phyloP scores from a whole-genome alignment of 2,329 filamentous ascomycete species.

The Pezizomycotina sp. region DNA sequence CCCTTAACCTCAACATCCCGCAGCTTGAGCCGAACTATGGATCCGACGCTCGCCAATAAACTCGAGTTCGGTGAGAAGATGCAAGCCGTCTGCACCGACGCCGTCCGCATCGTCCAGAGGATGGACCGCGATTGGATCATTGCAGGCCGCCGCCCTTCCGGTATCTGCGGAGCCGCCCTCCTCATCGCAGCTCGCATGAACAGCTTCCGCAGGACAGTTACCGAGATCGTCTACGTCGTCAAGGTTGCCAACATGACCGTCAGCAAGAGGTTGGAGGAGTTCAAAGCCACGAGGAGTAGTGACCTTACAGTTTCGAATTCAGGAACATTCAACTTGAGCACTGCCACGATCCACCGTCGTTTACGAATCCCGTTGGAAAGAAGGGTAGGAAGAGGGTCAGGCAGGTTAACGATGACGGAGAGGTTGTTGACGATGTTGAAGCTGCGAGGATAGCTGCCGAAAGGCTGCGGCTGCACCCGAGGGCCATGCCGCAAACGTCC shows the following conservation, averaged over 20 bases:
- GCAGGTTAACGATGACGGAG: conserved; percentile 26
- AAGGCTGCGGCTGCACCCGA: not conserved
- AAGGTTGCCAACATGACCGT: conserved; percentile 92
- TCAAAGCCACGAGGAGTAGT: conserved; percentile 70
- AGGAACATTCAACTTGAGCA: conserved; percentile 57
- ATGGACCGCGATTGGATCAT: conserved; percentile 98
- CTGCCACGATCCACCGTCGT: conserved; percentile 65
- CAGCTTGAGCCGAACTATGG: conserved; percentile 62
- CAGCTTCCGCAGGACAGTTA: conserved; percentile 82
- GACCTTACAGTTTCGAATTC: conserved; percentile 75
- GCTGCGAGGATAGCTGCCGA: not conserved
- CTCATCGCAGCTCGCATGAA: conserved; percentile 95
- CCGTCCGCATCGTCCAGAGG: conserved; percentile 68
- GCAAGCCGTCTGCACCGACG: conserved; percentile 72
- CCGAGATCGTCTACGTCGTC: conserved; percentile 94
- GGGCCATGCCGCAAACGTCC: conserved; percentile 16
- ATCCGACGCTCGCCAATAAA: conserved; percentile 83
- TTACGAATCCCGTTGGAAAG: conserved; percentile 44
- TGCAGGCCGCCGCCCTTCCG: conserved; percentile 79
- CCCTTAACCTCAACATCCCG: conserved; percentile 54
- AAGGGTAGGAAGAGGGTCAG: conserved; percentile 28
- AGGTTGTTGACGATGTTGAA: conserved; percentile 27
- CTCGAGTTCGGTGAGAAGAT: conserved; percentile 77
- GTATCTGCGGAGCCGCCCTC: conserved; percentile 83
- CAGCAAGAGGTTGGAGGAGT: conserved; percentile 78